phyloP scores from a whole-genome alignment of 371 early-diverging fungal species.

The Enterospora canceri region DNA sequence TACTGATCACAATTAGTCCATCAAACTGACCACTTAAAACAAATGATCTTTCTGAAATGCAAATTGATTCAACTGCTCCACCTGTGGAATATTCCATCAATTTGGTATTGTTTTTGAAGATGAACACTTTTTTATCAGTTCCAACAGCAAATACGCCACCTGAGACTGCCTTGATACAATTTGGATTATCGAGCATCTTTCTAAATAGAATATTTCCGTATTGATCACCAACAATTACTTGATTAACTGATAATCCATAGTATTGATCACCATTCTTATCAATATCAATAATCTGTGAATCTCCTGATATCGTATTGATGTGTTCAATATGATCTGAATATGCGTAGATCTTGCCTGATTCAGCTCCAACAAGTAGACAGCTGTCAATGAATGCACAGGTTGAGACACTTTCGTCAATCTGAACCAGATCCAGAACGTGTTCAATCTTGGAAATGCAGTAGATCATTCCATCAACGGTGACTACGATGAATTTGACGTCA shows the following conservation, averaged over 20 bases:
- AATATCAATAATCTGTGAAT: conserved; percentile 13
- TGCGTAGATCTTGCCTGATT: conserved; percentile 19
- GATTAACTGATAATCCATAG: conserved; percentile 12
- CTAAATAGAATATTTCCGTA: conserved; percentile 2
- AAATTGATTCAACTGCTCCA: conserved; percentile 8
- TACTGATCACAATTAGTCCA: conserved; percentile 29
- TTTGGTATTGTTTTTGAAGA: conserved; percentile 21
- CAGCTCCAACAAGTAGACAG: conserved; percentile 26
- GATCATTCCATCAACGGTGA: conserved; percentile 18
- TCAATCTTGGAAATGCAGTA: conserved; percentile 3
- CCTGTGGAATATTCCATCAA: conserved; percentile 21
- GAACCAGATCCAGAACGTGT: conserved; percentile 33
- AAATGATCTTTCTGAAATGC: conserved; percentile 29
- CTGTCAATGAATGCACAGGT: background rate
- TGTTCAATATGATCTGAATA: conserved; percentile 18
- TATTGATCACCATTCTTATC: conserved; percentile 8
- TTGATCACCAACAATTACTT: conserved; percentile 10
- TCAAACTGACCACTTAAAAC: conserved; percentile 38
- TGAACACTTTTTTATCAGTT: conserved; percentile 3
- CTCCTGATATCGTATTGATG: conserved; percentile 20
- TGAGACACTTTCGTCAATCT: background rate
- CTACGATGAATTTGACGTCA: conserved; percentile 6
- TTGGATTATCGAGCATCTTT: conserved; percentile 2
- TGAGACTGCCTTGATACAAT: conserved; percentile 6
- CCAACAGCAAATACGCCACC: conserved; percentile 32